Evolutionary conservation across 2,329 filamentous ascomycete species (phyloP).

Genomic region (Pseudopyrenochaeta lycopersici): DNA sequence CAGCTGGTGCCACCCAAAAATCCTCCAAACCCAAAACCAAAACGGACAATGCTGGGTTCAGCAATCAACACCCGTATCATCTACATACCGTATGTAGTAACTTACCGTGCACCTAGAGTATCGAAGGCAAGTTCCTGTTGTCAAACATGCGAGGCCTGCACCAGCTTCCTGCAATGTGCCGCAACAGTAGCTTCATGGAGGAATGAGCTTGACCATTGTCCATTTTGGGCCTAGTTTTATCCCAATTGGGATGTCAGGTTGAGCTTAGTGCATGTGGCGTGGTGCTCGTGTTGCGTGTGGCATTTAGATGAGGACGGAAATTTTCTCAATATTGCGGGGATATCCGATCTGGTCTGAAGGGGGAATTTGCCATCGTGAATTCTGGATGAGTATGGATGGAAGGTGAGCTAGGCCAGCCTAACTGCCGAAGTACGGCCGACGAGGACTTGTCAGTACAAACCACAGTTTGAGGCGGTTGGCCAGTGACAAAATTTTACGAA

Average conservation of each 20-base stretch:
- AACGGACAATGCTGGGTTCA: conserved; percentile 30
- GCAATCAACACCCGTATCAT: conserved; percentile 22
- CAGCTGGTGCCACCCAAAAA: conserved; percentile 1
- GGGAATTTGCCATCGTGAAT: neutral
- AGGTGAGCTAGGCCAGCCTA: neutral
- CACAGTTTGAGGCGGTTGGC: too few species aligned
- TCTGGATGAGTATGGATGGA: neutral
- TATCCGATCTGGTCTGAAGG: neutral
- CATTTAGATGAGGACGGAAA: neutral
- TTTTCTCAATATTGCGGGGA: neutral
- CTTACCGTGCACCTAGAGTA: neutral
- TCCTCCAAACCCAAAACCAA: conserved; percentile 14
- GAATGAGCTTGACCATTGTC: neutral
- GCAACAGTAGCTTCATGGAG: neutral
- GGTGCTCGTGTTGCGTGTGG: neutral
- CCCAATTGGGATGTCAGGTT: neutral
- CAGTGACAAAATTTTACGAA: too few species aligned
- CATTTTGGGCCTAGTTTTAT: neutral
- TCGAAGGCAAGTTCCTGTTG: conserved; percentile 1
- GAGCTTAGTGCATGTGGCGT: neutral
- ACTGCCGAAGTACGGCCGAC: too few species aligned
- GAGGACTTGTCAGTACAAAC: too few species aligned
- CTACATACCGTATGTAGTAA: conserved; percentile 23
- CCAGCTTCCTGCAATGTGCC: conserved; percentile 1
- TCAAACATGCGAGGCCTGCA: conserved; percentile 1